Evolutionary conservation across 345 rosid species (phyloP).

Genomic region (Gossypium turneri): DNA sequence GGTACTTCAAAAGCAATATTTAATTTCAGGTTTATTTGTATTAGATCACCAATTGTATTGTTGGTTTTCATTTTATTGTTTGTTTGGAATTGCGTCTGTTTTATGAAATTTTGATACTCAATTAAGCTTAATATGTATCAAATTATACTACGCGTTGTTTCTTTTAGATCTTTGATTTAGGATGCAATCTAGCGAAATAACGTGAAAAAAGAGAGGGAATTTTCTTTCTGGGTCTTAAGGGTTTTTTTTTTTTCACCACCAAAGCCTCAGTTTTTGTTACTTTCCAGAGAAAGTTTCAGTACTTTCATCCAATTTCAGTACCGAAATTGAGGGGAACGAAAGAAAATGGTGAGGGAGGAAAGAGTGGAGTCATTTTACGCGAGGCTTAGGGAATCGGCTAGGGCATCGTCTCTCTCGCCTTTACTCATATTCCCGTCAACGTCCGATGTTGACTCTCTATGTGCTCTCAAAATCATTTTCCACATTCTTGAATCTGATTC

Average conservation of each 20-base stretch:
- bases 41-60: neutral
- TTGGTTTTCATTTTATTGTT: neutral
- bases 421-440: conserved; percentile 88
- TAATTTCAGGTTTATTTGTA: neutral
- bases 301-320: neutral
- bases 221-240: neutral
- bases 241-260: neutral
- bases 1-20: conserved; percentile 14
- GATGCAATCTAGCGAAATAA: neutral
- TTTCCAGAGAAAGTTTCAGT: neutral
- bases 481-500: conserved; percentile 92
- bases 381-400: conserved; percentile 68
- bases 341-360: conserved; percentile 75
- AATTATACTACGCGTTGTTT: neutral
- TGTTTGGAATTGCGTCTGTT: neutral
- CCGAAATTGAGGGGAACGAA: conserved; percentile 10
- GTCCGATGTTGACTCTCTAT: conserved; percentile 85
- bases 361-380: conserved; percentile 63
- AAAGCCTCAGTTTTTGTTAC: neutral
- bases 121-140: neutral
- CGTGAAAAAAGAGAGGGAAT: neutral
- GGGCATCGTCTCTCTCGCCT: conserved; percentile 54
- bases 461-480: conserved; percentile 78
- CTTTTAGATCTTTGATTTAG: neutral
- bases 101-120: neutral